phyloP scores from a whole-genome alignment of 2,329 filamentous ascomycete species.

The Epicoccum nigrum region DNA sequence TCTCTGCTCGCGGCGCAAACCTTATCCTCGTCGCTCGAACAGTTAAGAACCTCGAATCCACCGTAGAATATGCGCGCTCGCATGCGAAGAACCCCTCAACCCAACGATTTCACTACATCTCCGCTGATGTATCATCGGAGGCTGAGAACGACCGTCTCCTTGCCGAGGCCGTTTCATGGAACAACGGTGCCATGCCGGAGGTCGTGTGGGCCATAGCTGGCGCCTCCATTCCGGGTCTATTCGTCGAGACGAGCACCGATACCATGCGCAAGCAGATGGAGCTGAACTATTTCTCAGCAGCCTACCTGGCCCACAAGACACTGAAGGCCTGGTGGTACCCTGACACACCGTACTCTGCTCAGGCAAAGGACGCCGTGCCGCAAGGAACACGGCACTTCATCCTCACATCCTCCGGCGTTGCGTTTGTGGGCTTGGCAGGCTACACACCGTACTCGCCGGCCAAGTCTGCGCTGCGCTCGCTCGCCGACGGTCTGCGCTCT shows the following conservation, averaged over 20 bases:
- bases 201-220: slow-evolving; percentile 93
- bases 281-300: slow-evolving; percentile 85
- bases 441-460: slow-evolving; percentile 84
- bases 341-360: slow-evolving; percentile 46
- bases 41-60: slow-evolving; percentile 72
- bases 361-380: slow-evolving; percentile 20
- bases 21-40: slow-evolving; percentile 85
- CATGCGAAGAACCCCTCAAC: slow-evolving; percentile 67
- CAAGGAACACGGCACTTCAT: slow-evolving; percentile 72
- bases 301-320: slow-evolving; percentile 83
- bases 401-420: slow-evolving; percentile 79
- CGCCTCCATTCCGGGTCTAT: slow-evolving; percentile 73
- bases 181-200: slow-evolving; percentile 74
- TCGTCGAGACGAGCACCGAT: slow-evolving; percentile 73
- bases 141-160: slow-evolving; percentile 74
- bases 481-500: slow-evolving; percentile 82
- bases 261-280: slow-evolving; percentile 82
- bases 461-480: slow-evolving; percentile 82
- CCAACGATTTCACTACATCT: slow-evolving; percentile 84
- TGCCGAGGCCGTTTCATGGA: slow-evolving; percentile 77
- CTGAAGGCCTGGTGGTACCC: slow-evolving; percentile 73
- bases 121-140: slow-evolving; percentile 77
- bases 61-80: slow-evolving; percentile 70
- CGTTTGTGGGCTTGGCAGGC: slow-evolving; percentile 78
- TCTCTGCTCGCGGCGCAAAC: slow-evolving; percentile 84